Evolutionary conservation across 192 early-diverging fungal genomes (phyloP), one percentile per base, ranked within the genome.

Genomic region (Glomus cerebriforme): DNA sequence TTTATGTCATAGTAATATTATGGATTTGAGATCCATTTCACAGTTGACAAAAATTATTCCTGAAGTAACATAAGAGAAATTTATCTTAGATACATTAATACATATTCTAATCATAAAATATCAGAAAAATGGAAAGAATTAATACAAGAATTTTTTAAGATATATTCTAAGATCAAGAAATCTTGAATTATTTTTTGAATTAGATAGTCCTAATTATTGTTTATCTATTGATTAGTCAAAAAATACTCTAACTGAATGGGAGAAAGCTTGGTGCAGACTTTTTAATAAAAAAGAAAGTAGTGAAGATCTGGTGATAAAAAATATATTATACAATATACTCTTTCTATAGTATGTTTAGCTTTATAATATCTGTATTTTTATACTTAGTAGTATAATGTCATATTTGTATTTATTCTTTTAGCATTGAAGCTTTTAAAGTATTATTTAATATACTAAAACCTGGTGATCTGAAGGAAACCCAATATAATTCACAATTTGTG

Each of bases 141-240:
- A 5, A 74, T 74, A 58, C 49, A 35, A 74, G 35, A 24, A 8
- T 74, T 74, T 34, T 74, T 74, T 27, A 74, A 74, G 72, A 49
- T 74, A 79, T 79, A 43, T 49, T n/a, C 26, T 34, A 70, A 79
- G 39, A 58, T 70, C 27, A 26, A 54, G 59, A 34, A 66, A 68
- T 58, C 17, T 24, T 1, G 45, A 47, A 47, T 47, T 47, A 47
- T 47, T 47, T 66, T 34, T 66, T 66, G 31, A 72, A 78, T 75
- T 80, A 60, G 29, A 45, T 80, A 80, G 37, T 80, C 73, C 7
- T 66, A 59, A 77, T 80, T 75, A 8, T 74, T 45, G 19, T 34
- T 60, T 75, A 27, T 75, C 19, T 75, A 27, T 75, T 7, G 60
- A 75, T 26, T 49, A 75, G 73, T 31, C 58, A 60, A 75, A 39